Base-by-base conservation (phyloP, 306 rosid species). In the Argentina anserina region DNA sequence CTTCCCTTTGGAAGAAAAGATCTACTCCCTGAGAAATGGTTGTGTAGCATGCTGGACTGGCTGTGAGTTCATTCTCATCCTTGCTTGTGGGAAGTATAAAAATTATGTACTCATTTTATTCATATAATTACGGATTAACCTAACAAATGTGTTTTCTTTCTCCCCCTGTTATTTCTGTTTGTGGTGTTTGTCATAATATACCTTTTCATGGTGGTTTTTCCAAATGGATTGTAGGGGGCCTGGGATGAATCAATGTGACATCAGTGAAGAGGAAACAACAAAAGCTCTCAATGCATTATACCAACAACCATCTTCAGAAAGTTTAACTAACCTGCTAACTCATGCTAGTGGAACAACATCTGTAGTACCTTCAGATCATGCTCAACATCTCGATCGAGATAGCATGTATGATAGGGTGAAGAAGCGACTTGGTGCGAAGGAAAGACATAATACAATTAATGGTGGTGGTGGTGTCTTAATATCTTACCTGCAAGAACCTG, bases 21-120 rank as follows among this genome's bases (percentile, higher is more conserved):
- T 23, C 78, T 86, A 21, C 97, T 93, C 66, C 98, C 98, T 34
- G 90, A 90, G 66, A 87, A 88, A 73, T 93, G 97, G 98, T 63
- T 82, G 83, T 93, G 98, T 79, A 79, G 90, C 80, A 90, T 93
- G 97, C 92, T 83, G 56, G 43, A 86, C 83, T 93, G 97, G 98
- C 96, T 90, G 97, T 90, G 89, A 93, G 98, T 85, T 71, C 81
- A 68, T 80, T 36, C 73, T 81, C 76, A 77, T 72, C 70, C 67
- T 73, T 41, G 67, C 74, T 52, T 43, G 79, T 39, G 75, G 46
- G 50, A 66, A 11, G 31, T 69, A 67, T 76, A 78, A 53, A 72
- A 34, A 52, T 28, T 17, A 3, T 70, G 6, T 74, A 62, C 80
- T 52, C 50, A 36, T 47, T 80, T 69, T 26, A 37, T 60, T 26